These are phyloP conservation scores for Fusarium drepaniforme DNA, from an alignment of 2,329 filamentous ascomycete genomes.

Conservation along the genomic window DNA sequence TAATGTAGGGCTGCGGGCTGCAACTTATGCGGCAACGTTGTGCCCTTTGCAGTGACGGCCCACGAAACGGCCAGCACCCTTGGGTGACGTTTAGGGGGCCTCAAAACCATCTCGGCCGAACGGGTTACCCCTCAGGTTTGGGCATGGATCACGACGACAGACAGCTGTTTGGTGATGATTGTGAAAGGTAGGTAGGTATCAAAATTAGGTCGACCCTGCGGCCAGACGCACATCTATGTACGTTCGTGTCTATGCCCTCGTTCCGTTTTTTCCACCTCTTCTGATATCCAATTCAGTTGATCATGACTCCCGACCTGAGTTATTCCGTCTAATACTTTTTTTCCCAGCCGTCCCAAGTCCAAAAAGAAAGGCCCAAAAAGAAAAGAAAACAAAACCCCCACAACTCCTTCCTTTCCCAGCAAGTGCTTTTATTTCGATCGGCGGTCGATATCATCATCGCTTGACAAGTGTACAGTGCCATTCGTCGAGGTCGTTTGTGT, in stretches of 20 bases:
- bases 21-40: constrained; percentile 34
- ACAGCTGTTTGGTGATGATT: constrained; percentile 6
- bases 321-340: constrained; percentile 43
- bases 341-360: constrained; percentile 40
- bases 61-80: constrained; percentile 24
- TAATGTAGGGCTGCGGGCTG: constrained; percentile 41
- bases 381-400: constrained; percentile 35
- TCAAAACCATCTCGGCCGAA: constrained; percentile 2
- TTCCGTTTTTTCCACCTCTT: constrained; percentile 37
- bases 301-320: constrained; percentile 36
- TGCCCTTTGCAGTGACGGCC: not conserved
- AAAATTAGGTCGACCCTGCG: constrained; percentile 37
- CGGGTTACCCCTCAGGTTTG: not conserved
- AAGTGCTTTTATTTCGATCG: constrained; percentile 39
- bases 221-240: constrained; percentile 40
- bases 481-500: constrained; percentile 23
- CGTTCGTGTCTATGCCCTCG: constrained; percentile 42
- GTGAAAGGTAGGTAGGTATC: constrained; percentile 21
- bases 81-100: not conserved
- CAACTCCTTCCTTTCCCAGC: constrained; percentile 33
- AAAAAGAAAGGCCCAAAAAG: constrained; percentile 37
- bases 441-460: constrained; percentile 41
- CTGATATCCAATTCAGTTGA: constrained; percentile 36
- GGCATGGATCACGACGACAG: constrained; percentile 11
- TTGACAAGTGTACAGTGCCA: constrained; percentile 37